Percentiles rank a stretch among this genome's conserved stretches.
Evolutionary conservation across 73 alveolate species (phyloP).

Genomic region (Paramecium sonneborni): DNA sequence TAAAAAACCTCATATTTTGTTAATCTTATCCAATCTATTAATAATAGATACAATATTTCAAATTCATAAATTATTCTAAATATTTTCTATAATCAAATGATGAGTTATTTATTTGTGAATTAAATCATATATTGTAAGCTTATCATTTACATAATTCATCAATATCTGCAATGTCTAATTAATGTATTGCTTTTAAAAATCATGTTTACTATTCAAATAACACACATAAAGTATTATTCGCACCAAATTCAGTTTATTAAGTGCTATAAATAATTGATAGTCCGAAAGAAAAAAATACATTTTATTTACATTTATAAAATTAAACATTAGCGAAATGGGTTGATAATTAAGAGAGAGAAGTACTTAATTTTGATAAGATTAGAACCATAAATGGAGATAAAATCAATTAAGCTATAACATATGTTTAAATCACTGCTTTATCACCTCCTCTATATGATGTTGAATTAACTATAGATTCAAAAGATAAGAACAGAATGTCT

Average conservation of each 20-base stretch:
- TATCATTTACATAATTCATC: conserved; percentile 16
- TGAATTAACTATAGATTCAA: not conserved
- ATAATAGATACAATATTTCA: not conserved
- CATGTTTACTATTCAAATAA: not conserved
- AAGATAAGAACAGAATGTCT: not conserved
- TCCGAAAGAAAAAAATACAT: not conserved
- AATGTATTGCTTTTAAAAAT: conserved; percentile 6
- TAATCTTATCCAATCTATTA: not conserved
- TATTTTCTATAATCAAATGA: not conserved
- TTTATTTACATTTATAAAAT: not conserved
- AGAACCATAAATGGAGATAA: conserved; percentile 43
- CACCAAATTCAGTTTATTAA: not conserved
- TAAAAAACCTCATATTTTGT: not conserved
- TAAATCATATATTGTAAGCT: not conserved
- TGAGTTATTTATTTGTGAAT: not conserved
- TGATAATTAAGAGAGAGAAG: not conserved
- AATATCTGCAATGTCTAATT: not conserved
- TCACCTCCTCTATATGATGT: conserved; percentile 34
- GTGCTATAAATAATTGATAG: conserved; percentile 5
- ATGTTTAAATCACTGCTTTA: not conserved
- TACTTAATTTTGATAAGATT: not conserved
- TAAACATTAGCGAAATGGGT: not conserved
- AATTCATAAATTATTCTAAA: not conserved
- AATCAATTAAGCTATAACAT: not conserved
- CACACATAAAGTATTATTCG: not conserved